Base-by-base conservation (phyloP, 768 basidiomycete species). In the Podaxis sp. region DNA sequence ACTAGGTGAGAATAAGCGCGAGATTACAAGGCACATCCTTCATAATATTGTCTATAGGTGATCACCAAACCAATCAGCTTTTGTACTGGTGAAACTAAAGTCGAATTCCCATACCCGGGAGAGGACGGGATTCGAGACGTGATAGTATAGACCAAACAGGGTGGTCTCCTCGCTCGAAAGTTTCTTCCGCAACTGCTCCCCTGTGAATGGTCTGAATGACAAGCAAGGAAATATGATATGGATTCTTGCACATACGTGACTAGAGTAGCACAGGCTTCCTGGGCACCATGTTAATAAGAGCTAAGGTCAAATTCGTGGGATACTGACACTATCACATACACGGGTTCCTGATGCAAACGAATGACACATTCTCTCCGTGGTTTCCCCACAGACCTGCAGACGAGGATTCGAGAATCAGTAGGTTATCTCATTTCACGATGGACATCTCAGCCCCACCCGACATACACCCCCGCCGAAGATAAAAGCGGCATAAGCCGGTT, bases 401-500 rank as follows among this genome's bases (percentile, higher is more conserved):
- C 53, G n/a, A 56, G 35, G 10, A 32, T 32, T 18, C 11, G 23
- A 32, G 32, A 51, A 48, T 11, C 27, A 44, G 54, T 6, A 47
- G 37, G 38, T 14, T 1, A 38, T 35, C n/a, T 4, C 23, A 60
- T 9, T 32, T 32, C 32, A 47, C 10, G 47, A 44, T 23, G 48
- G 3, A 55, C 28, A 37, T 11, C 51, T 16, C 14, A 13, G 67
- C 76, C 76, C 46, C 59, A 88, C 85, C 68, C 81, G 80, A 64
- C 89, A 91, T 1, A 62, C 16, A 0, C 87, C 86, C 0, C 70
- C 69, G 64, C 83, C 82, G 60, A 87, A 90, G 23, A 90, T 62
- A 57, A 89, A 82, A 0, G 87, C 82, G n/a, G 84, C 86, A 68
- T 85, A 88, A 0, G 81, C 74, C 0, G 82, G 66, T 65, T 91